Evolutionary conservation across 129 eudicot species (phyloP), one percentile per base, ranked within the genome.

Genomic region (Flaveria brownii): DNA sequence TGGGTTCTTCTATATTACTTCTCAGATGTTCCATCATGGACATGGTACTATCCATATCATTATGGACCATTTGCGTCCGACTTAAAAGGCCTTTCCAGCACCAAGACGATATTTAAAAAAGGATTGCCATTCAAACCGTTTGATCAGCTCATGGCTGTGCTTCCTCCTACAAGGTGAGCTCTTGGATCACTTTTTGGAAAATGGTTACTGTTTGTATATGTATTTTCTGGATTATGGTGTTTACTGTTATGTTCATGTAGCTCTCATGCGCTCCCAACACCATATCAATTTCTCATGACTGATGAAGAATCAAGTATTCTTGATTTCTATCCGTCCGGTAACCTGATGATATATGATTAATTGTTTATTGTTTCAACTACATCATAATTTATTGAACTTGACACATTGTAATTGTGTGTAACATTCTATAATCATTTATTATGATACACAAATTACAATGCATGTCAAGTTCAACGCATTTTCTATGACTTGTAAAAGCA

Each of bases 41-140:
- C 77, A 0, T 90, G 96, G 92, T 90, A 52, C 69, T 90, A 64
- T 65, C 91, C 96, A 0, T 88, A 62, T 69, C 84, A 90, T 49
- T 88, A 90, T 51, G 89, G 89, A 15, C 93, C 88, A 0, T 86
- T 86, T 80, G 96, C 93, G 3, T 90, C 96, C 0, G 96, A 90
- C n/a, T 12, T 88, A 2, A 82, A 82, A 76, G 96, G 96, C 0
- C 82, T 90, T 0, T 63, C 89, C 0, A 85, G 82, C 9, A 71
- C 42, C 0, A 82, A 81, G 28, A 77, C 64, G 11, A 63, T 64
- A 5, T 90, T 90, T 72, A 87, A 70, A 5, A 78, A 76, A 70
- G 91, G 91, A 43, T 14, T 25, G 6, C 97, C 91, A 4, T 86
- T 91, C 2, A 82, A 75, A 66, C 91, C 97, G 0, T 88, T 88